Conservation (phyloP, 139 green algal genomes). For the Chlamydomonas schloesseri region DNA sequence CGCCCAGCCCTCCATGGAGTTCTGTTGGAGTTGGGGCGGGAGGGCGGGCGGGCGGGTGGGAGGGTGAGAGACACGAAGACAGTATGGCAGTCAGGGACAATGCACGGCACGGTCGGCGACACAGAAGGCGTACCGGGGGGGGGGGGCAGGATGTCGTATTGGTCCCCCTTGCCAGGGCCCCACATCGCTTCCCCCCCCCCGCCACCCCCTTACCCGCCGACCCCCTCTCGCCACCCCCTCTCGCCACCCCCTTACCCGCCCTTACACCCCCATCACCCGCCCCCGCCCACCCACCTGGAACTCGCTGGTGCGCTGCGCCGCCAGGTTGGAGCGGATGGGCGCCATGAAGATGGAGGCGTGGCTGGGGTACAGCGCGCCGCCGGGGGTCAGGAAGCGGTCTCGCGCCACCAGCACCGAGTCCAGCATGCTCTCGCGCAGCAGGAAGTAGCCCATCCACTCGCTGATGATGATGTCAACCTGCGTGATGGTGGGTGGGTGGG, state of each 20-base stretch:
- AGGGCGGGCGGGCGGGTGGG: neutral
- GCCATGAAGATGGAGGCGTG: conserved; percentile 93
- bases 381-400: conserved; percentile 93
- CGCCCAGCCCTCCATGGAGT: conserved; percentile 87
- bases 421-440: conserved; percentile 97
- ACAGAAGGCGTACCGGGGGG: no score
- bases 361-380: conserved; percentile 90
- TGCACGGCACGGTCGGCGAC: no score
- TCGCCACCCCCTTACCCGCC: neutral
- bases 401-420: conserved; percentile 93
- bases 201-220: no score
- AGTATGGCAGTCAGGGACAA: no score
- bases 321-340: conserved; percentile 77
- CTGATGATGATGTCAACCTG: conserved; percentile 95
- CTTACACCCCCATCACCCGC: neutral
- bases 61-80: no score
- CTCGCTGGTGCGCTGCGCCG: conserved; percentile 61
- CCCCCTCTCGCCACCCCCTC: neutral
- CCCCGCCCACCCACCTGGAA: conserved; percentile 67
- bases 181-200: no score
- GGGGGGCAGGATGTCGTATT: no score
- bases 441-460: conserved; percentile 97
- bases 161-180: no score
- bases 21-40: conserved; percentile 54
- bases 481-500: neutral